These are phyloP conservation scores for Fusarium sterilihyphosum DNA, from an alignment of 2,329 filamentous ascomycete genomes.

Conservation along the genomic window DNA sequence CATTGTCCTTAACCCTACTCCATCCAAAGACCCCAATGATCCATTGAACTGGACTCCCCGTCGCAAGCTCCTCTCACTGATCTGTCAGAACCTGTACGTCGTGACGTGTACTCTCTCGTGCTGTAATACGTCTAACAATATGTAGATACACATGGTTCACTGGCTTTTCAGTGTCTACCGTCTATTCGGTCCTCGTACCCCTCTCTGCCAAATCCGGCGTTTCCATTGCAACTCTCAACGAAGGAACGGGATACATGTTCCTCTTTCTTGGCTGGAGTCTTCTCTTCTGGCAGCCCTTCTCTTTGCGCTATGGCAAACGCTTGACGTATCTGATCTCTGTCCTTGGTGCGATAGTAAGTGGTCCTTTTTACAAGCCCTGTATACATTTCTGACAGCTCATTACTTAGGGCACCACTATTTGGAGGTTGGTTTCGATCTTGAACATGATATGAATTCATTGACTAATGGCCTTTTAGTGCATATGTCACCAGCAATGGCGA, in stretches of 20 bases:
- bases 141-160: constrained; percentile 50
- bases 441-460: fast-evolving
- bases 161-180: constrained; percentile 51
- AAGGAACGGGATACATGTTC: constrained; percentile 54
- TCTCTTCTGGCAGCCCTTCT: constrained; percentile 59
- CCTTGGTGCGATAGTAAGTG: constrained; percentile 39
- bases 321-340: constrained; percentile 52
- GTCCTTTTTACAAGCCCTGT: fast-evolving
- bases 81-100: constrained; percentile 44
- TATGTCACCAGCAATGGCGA: constrained; percentile 50
- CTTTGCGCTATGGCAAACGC: constrained; percentile 56
- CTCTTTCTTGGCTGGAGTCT: constrained; percentile 57
- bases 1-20: constrained; percentile 61
- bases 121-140: fast-evolving
- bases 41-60: constrained; percentile 59
- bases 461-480: constrained; percentile 24
- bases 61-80: constrained; percentile 40
- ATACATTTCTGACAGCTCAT: background rate
- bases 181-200: constrained; percentile 52
- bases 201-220: constrained; percentile 46
- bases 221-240: constrained; percentile 48
- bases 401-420: constrained; percentile 33
- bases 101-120: fast-evolving
- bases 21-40: constrained; percentile 61
- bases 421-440: constrained; percentile 14